Evolutionary conservation across 805 yeast genomes (phyloP), one percentile per base, ranked within the genome.

Genomic region (Saturnispora halmiae): DNA sequence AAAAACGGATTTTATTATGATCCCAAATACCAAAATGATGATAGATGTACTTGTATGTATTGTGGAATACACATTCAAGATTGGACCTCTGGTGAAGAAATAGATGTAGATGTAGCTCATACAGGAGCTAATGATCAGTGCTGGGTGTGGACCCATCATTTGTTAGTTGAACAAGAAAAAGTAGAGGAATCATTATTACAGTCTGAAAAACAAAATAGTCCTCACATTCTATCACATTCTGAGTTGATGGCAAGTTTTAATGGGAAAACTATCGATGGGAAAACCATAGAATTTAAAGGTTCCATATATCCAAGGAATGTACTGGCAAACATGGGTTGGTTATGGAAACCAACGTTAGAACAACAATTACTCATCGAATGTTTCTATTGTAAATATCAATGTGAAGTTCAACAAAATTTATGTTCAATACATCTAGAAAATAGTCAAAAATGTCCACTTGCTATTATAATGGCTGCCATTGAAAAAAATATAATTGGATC

Each of bases 61-160:
- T 83, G 94, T 57, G 73, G 72, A 9, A 61, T 71, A 15, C 70
- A 79, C 1, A 59, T 74, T 13, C 82, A 81, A 40, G 87, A 86
- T 3, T 83, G 94, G 94, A 82, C 73, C 43, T 54, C 59, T 1
- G 67, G 63, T 2, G 92, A 84, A 57, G 75, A 72, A 43, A 90
- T 88, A 0, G 44, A 68, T 7, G 63, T 49, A 13, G 36, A 31
- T n/a, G 14, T 27, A 19, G 86, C 77, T 47, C 92, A 82, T 52
- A 46, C 52, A n/a, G 56, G 60, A 40, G 54, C 72, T 37, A 56
- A 61, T 18, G 65, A 64, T 2, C 51, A 62, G 21, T 68, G 81
- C n/a, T 40, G 31, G 24, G 40, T 37, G 16, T 35, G 38, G 38
- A 27, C 9, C 16, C 25, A 35, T 16, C 31, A 26, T 10, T 10